These are phyloP conservation scores for Penicillium manginii DNA, from an alignment of 495 filamentous ascomycete species.

Conservation along the genomic window DNA sequence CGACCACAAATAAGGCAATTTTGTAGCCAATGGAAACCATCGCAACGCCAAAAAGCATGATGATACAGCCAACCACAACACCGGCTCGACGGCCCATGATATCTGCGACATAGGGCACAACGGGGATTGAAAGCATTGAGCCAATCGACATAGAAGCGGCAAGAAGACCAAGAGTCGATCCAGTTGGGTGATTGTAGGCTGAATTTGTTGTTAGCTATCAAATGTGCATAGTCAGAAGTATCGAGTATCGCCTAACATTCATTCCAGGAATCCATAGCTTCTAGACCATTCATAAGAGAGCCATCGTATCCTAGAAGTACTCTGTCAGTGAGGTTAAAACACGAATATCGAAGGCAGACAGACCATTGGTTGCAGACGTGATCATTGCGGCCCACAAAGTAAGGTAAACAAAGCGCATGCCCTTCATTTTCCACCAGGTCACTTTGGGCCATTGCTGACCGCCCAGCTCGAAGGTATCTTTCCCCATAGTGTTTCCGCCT, in stretches of 20 bases:
- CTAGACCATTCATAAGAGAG: constrained; percentile 50
- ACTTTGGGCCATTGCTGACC: constrained; percentile 44
- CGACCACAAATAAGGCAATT: constrained; percentile 64
- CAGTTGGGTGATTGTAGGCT: constrained; percentile 52
- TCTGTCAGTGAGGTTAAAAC: not conserved
- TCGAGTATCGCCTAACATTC: constrained; percentile 14
- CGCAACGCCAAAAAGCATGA: constrained; percentile 73
- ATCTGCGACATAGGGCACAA: constrained; percentile 66
- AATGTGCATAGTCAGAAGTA: not conserved
- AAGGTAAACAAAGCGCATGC: constrained; percentile 43
- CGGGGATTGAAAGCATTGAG: constrained; percentile 63
- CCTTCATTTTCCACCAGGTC: constrained; percentile 43
- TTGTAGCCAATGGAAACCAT: constrained; percentile 49
- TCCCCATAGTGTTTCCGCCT: constrained; percentile 29
- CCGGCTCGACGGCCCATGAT: constrained; percentile 62
- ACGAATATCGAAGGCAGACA: not conserved
- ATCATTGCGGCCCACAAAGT: constrained; percentile 41
- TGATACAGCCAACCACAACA: constrained; percentile 62
- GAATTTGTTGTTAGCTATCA: not conserved
- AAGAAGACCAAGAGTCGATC: constrained; percentile 62
- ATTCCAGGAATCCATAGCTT: constrained; percentile 41
- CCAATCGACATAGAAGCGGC: constrained; percentile 72
- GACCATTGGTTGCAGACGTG: constrained; percentile 34
- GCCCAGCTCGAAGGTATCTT: constrained; percentile 45
- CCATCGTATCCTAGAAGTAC: constrained; percentile 63